Base-by-base conservation (phyloP, 768 basidiomycete genomes). In the Nevesoporus exiguus region DNA sequence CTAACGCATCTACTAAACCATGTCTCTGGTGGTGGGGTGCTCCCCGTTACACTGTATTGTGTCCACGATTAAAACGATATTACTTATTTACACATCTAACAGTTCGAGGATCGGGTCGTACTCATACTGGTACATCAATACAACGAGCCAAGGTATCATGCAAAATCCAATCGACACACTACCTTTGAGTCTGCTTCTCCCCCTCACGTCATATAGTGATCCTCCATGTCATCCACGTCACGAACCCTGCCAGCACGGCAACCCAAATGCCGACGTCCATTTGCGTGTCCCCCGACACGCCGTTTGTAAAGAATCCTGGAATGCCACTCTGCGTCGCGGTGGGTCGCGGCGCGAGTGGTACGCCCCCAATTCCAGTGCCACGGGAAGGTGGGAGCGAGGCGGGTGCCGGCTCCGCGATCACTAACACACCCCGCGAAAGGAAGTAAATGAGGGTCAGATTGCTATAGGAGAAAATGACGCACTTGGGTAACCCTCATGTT, bases 371-470 rank as follows among this genome's bases (percentile, higher is more conserved):
- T 3, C 66, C 60, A 0, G 70, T 70, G 13, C 62, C 62, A 10
- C 41, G 47, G 0, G 63, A 13, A 49, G 62, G 59, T 22, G 56
- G 59, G 30, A 70, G 56, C 10, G 64, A 66, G 7, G 73, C 69
- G 5, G 78, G 79, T 3, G 81, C 77, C 3, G 69, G 54, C 33
- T 79, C 68, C 14, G 70, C 72, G 0, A 73, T 69, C 45, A 71
- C 81, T 77, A 59, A 43, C 47, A 44, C 24, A 2, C 24, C 41
- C 41, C 21, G 41, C 25, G 13, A 27, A n/a, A n/a, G 3, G 15
- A 43, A n/a, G 24, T 42, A 19, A 52, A 17, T 3, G 0, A 36
- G 1, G 11, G 10, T 0, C 5, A 25, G 11, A 3, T 17, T 4
- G 1, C 6, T 22, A 29, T 11, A 27, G 1, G 33, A 47, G 2